Conservation (phyloP, 225 moss, liverwort and hornwort species). For the Bryum argenteum region DNA sequence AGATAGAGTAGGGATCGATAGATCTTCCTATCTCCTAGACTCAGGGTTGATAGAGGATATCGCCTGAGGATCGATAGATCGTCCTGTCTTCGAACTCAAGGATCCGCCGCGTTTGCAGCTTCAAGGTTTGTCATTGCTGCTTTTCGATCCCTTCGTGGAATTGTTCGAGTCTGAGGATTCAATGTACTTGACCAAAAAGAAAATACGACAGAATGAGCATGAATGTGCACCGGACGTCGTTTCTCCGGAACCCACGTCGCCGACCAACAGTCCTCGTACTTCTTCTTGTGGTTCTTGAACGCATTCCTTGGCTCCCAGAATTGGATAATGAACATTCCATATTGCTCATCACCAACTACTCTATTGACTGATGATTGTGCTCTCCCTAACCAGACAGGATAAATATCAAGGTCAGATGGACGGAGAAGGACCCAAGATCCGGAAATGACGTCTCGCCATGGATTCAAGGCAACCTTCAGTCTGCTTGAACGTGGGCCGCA, state of each 20-base stretch:
- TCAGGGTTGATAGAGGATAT: too few species aligned
- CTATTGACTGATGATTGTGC: not conserved
- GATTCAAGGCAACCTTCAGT: too few species aligned
- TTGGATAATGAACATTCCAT: not conserved
- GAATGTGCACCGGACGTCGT: not conserved
- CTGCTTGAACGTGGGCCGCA: too few species aligned
- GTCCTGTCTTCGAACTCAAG: too few species aligned
- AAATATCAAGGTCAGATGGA: not conserved
- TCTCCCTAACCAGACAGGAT: not conserved
- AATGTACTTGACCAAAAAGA: not conserved
- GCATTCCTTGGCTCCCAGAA: constrained; percentile 3
- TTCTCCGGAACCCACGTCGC: not conserved
- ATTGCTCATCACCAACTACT: not conserved
- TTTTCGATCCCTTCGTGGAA: not conserved
- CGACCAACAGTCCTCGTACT: not conserved
- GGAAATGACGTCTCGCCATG: not conserved
- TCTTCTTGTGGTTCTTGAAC: not conserved
- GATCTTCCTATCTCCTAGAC: too few species aligned
- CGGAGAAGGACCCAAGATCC: not conserved
- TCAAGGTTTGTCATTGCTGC: not conserved
- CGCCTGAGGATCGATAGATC: too few species aligned
- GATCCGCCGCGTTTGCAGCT: not conserved
- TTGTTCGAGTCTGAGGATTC: not conserved
- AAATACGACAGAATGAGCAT: not conserved
- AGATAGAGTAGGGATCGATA: too few species aligned